phyloP scores from a whole-genome alignment of 257 asterid species.

The Echium plantagineum region DNA sequence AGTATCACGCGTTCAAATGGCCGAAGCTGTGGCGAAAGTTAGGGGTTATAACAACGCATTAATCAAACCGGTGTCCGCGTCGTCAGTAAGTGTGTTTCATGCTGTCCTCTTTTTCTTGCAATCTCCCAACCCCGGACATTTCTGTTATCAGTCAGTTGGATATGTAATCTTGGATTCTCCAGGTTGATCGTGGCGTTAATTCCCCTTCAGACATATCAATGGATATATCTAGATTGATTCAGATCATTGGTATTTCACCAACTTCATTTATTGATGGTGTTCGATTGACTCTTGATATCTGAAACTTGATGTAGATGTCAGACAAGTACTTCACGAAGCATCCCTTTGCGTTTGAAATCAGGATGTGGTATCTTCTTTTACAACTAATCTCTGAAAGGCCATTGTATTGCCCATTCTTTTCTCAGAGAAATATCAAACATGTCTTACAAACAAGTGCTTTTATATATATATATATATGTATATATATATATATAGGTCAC shows the following conservation, averaged over 20 bases:
- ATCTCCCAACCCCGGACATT: background rate
- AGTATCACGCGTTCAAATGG: constrained; percentile 92
- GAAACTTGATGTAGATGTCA: constrained; percentile 16
- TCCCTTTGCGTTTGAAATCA: too few relatives aligned
- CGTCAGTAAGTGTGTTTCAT: constrained; percentile 44
- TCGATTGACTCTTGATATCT: constrained; percentile 46
- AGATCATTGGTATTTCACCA: constrained; percentile 45
- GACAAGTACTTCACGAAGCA: background rate
- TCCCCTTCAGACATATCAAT: constrained; percentile 90
- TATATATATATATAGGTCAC: too few relatives aligned
- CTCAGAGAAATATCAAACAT: background rate
- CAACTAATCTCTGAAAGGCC: too few relatives aligned
- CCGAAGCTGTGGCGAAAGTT: constrained; percentile 67
- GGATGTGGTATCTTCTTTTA: too few relatives aligned
- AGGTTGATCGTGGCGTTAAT: constrained; percentile 91
- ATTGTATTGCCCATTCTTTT: background rate
- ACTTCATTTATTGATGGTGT: constrained; percentile 57
- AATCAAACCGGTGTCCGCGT: constrained; percentile 72
- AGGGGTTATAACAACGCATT: constrained; percentile 55
- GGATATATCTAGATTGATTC: constrained; percentile 63
- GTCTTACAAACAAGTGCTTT: background rate
- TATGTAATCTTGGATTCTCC: constrained; percentile 9
- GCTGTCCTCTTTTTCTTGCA: background rate
- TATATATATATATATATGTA: too few relatives aligned
- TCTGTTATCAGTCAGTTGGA: constrained; percentile 1